Evolutionary conservation across 495 filamentous ascomycete genomes (phyloP).

Genomic region (Delitschia confertaspora): DNA sequence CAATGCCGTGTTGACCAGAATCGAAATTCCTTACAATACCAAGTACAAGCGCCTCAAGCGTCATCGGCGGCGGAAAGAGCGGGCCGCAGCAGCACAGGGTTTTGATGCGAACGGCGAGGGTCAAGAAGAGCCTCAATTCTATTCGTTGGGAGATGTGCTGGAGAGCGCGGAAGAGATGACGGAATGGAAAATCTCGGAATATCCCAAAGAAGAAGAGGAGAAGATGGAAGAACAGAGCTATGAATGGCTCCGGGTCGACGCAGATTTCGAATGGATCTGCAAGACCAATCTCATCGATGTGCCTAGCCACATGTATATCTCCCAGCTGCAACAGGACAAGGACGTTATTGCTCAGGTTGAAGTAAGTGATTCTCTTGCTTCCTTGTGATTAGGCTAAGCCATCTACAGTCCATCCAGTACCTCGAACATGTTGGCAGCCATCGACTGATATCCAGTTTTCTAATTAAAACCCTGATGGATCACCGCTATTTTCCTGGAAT

Average conservation of each 20-base stretch:
- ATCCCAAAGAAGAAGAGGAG: conserved; percentile 75
- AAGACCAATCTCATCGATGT: conserved; percentile 61
- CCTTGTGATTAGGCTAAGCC: neutral
- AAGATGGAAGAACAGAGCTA: conserved; percentile 93
- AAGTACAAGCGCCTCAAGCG: conserved; percentile 98
- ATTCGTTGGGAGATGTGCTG: conserved; percentile 87
- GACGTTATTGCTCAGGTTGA: conserved; percentile 95
- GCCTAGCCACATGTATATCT: conserved; percentile 93
- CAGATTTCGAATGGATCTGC: conserved; percentile 97
- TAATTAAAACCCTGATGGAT: conserved; percentile 84
- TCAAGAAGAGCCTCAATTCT: conserved; percentile 78
- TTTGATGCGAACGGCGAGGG: conserved; percentile 54
- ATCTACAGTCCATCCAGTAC: conserved; percentile 46
- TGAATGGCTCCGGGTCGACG: conserved; percentile 97
- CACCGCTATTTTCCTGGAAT: conserved; percentile 88
- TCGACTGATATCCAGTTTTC: conserved; percentile 72
- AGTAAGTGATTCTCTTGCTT: conserved; percentile 35
- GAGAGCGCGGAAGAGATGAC: conserved; percentile 69
- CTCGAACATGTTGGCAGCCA: conserved; percentile 52
- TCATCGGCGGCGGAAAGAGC: conserved; percentile 78
- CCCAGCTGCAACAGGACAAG: conserved; percentile 92
- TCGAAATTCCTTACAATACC: conserved; percentile 97
- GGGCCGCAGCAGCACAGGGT: conserved; percentile 52
- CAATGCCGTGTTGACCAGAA: conserved; percentile 67
- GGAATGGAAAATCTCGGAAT: conserved; percentile 79